Base-by-base conservation (phyloP, 495 filamentous ascomycete species). In the Xylaria intraflava region DNA sequence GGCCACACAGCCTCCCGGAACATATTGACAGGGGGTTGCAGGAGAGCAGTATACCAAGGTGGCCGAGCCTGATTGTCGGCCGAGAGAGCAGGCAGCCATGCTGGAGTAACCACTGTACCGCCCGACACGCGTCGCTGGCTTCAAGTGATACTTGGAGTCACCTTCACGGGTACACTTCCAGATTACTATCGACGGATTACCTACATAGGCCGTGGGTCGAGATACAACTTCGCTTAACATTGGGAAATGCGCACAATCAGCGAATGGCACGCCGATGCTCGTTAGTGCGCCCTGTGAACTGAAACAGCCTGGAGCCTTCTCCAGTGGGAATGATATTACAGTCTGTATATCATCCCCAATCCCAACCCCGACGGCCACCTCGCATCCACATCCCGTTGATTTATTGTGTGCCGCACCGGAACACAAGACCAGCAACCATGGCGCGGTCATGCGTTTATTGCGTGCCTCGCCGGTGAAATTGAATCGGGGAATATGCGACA, bases 151-250 rank as follows among this genome's bases (percentile, higher is more conserved):
- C 11, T 30, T 46, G 27, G 43, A 22, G 45, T 20, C 45, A 22
- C 45, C 9, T 9, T 47, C 20, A 16, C 11, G 9, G 10, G 19
- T 47, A 35, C 24, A 38, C 35, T 7, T n/a, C 10, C 3, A n/a
- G 10, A 6, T 31, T 31, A 6, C 29, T n/a, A n/a, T n/a, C n/a
- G n/a, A n/a, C n/a, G n/a, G n/a, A n/a, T n/a, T 38, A 17, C 35
- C 35, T 22, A 44, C 5, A 5, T 6, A 19, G 10, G 42, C 14
- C 27, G 22, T 44, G 22, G 30, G 24, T 1, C 27, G 36, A 14
- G 12, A 12, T 38, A 45, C 50, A 53, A 24, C 30, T 33, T 53
- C 50, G 50, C 39, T 42, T 53, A 45, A 27, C 29, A 39, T 38
- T 24, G 42, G 33, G 31, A 39, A 39, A 31, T 20, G 24, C 38